Evolutionary conservation across 306 rosid species (phyloP), one percentile per base, ranked within the genome.

Genomic region (Mimosa bimucronata): DNA sequence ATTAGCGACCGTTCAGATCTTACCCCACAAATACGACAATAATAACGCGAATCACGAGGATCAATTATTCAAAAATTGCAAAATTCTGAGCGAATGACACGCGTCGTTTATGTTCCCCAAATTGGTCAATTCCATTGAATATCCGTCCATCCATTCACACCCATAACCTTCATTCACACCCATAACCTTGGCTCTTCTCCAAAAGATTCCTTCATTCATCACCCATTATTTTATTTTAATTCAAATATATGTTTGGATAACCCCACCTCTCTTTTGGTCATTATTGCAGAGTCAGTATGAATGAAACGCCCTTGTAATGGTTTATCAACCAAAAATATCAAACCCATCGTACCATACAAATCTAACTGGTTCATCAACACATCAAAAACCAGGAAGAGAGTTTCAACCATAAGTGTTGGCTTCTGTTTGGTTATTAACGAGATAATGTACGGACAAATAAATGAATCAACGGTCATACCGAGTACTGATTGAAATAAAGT

Each of bases 1-100:
- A 42, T 28, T 2, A 0, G n/a, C n/a, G n/a, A 0, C 0, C 83
- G 11, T 57, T 15, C 62, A 53, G 88, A 85, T 85, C 65, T 15
- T 53, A 34, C 81, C 78, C 68, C 53, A 21, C 40, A 45, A 50
- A 2, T 53, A 53, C 60, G 80, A 84, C 85, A 83, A 66, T 23
- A 53, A 6, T 15, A 21, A 60, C 83, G 46, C 71, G 79, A 65
- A 83, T 84, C 82, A 84, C 88, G 84, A 87, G 66, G 71, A 16
- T 34, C 38, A 0, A 13, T 1, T 10, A 9, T 48, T 0, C 66
- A 2, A 34, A 34, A 2, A 34, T 34, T 34, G 38, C n/a, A 34
- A 34, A 26, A 8, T 48, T 13, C 16, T 11, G 2, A 60, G 12
- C 8, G 37, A 45, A 73, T 60, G 3, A 3, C 53, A 41, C 58